These are phyloP conservation scores for Termitomyces sp. DNA, from an alignment of 768 basidiomycete species.

Conservation along the genomic window DNA sequence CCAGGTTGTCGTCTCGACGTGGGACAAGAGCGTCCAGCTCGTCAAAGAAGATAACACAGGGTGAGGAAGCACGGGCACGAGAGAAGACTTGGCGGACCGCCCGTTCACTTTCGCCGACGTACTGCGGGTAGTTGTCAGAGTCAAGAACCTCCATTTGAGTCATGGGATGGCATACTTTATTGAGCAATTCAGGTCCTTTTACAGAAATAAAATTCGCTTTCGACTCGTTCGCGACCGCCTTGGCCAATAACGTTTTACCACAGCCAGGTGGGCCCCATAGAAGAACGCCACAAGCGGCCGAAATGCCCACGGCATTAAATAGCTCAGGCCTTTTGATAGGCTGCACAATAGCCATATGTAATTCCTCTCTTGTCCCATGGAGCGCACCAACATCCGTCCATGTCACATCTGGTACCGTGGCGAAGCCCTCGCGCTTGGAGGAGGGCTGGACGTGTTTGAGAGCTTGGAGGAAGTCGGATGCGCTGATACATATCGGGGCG, in stretches of 20 bases:
- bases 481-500: slow-evolving; percentile 73
- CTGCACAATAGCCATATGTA: slow-evolving; percentile 97
- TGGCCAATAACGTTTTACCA: slow-evolving; percentile 96
- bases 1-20: slow-evolving; percentile 82
- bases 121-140: slow-evolving; percentile 38
- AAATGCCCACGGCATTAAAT: slow-evolving; percentile 85
- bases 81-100: slow-evolving; percentile 95
- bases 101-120: slow-evolving; percentile 95
- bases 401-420: slow-evolving; percentile 92
- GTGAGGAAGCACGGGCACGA: slow-evolving; percentile 87
- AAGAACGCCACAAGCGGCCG: slow-evolving; percentile 87
- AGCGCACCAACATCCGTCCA: slow-evolving; percentile 96
- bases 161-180: slow-evolving; percentile 60
- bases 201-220: slow-evolving; percentile 96
- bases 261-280: slow-evolving; percentile 99
- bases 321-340: slow-evolving; percentile 88
- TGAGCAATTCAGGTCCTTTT: slow-evolving; percentile 93
- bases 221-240: slow-evolving; percentile 96
- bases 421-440: slow-evolving; percentile 95
- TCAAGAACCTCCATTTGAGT: not conserved
- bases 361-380: slow-evolving; percentile 78
- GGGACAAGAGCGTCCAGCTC: slow-evolving; percentile 92
- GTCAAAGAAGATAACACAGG: slow-evolving; percentile 95
- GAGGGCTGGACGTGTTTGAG: slow-evolving; percentile 92
- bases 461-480: slow-evolving; percentile 73